Evolutionary conservation across 1,139 yeast species (phyloP).

Genomic region (Groenewaldozyma auringiensis): DNA sequence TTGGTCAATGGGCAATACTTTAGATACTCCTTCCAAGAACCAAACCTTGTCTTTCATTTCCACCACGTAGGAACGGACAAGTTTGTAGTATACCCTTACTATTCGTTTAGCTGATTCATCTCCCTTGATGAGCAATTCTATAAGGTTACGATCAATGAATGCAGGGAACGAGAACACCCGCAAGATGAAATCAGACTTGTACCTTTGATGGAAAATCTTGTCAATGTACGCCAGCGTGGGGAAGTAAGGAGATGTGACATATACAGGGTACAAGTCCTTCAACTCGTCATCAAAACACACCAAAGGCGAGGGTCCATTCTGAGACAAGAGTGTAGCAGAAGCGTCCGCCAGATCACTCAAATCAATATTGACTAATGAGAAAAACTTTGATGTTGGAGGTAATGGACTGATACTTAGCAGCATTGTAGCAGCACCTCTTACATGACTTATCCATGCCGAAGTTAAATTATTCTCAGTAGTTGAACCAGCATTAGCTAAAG

Average conservation of each 20-base stretch:
- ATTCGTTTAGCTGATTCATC: conserved; percentile 83
- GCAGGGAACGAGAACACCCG: conserved; percentile 94
- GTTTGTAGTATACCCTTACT: conserved; percentile 78
- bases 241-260: conserved; percentile 73
- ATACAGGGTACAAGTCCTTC: conserved; percentile 78
- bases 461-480: conserved; percentile 57
- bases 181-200: conserved; percentile 76
- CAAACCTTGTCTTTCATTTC: conserved; percentile 87
- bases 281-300: conserved; percentile 84
- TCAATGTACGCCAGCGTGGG: conserved; percentile 81
- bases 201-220: conserved; percentile 67
- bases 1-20: conserved; percentile 47
- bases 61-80: conserved; percentile 70
- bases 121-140: conserved; percentile 71
- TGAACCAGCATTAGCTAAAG: conserved; percentile 83
- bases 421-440: conserved; percentile 93
- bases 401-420: conserved; percentile 92
- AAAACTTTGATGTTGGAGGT: conserved; percentile 50
- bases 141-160: conserved; percentile 66
- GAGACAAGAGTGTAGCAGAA: conserved; percentile 32
- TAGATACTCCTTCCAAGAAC: conserved; percentile 89
- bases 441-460: conserved; percentile 95
- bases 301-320: conserved; percentile 36
- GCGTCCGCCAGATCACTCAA: conserved; percentile 55
- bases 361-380: conserved; percentile 45